Evolutionary conservation across 2,329 filamentous ascomycete species (phyloP), one percentile per base, ranked within the genome.

Genomic region (Blastomyces silverae): DNA sequence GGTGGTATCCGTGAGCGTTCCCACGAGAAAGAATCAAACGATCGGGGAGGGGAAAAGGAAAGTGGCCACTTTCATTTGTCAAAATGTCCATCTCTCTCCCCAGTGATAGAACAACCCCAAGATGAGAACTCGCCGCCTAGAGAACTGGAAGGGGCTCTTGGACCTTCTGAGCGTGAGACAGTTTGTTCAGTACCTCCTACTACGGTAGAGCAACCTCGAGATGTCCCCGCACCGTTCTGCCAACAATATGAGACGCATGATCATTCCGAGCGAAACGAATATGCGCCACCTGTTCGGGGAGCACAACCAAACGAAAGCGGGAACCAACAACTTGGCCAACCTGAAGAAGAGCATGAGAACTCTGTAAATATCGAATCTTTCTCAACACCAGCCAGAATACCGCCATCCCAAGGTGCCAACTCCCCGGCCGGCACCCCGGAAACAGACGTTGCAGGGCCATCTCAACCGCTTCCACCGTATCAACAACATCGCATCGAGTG

Each of bases 61-160:
- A 17, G 3, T 22, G 53, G 17, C 17, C 53, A 57, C 20, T 57
- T 57, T 39, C 34, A 37, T n/a, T 20, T 57, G 6, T 37, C 15
- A 42, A 59, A 59, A 44, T 10, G 8, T 59, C 56, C 56, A 28
- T 44, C 56, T 6, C 56, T 59, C 48, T 50, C 39, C 15, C 31
- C 56, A 56, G 42, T 34, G 22, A 55, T 39, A 42, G 28, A 44
- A 56, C 34, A 22, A 64, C 55, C 52, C 39, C 25, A 42, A 28
- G 59, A 37, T 50, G 44, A 61, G 59, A 34, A 50, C 44, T 31
- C 59, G 17, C 42, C 59, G 22, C 42, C 28, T 37, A 50, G n/a
- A 20, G 56, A 44, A 39, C 22, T 59, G 17, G 56, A 42, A 25
- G 34, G n/a, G 56, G 11, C 3, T 13, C n/a, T 8, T 44, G n/a